Evolutionary conservation across 768 basidiomycete genomes (phyloP), one percentile per base, ranked within the genome.

Genomic region (Serendipita sp.): DNA sequence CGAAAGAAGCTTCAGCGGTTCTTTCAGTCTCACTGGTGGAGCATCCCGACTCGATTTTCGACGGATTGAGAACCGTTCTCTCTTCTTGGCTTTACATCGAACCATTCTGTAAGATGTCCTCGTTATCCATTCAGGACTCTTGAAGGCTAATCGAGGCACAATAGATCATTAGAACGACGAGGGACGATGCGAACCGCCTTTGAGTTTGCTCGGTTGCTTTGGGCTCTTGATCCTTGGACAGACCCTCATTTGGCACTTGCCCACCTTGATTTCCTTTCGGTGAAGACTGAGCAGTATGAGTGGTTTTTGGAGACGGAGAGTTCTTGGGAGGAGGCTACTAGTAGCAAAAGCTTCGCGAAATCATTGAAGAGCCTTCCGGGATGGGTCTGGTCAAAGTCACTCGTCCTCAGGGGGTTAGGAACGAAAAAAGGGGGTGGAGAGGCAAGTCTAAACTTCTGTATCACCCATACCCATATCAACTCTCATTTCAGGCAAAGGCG

Each of bases 141-240:
- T 15, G 7, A 11, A 56, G 24, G 16, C 64, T 41, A 47, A 28
- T 34, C 62, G 30, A 46, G 18, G 13, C 48, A 5, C n/a, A 51
- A 8, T 68, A 92, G 89, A 7, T 88, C 94, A 68, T 78, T 96
- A 3, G 86, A 89, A 65, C 83, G 91, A n/a, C 78, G 95, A 45
- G 96, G 95, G 0, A 91, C 91, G 69, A 82, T 86, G 63, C 82
- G 92, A 16, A 92, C 95, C 0, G 84, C 92, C 0, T 95, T 96
- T 73, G 92, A 96, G 71, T 93, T 92, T 69, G 84, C 90, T 0
- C 82, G 88, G n/a, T 79, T 97, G 1, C 76, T 97, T 63, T 85
- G 88, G 66, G 83, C 85, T 7, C 79, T 98, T 0, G 92, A 96
- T 71, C 91, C 94, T 0, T 81, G 81, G 76, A 78, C 77, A n/a